Evolutionary conservation across 257 asterid genomes (phyloP).

Genomic region (Henckelia pumila): DNA sequence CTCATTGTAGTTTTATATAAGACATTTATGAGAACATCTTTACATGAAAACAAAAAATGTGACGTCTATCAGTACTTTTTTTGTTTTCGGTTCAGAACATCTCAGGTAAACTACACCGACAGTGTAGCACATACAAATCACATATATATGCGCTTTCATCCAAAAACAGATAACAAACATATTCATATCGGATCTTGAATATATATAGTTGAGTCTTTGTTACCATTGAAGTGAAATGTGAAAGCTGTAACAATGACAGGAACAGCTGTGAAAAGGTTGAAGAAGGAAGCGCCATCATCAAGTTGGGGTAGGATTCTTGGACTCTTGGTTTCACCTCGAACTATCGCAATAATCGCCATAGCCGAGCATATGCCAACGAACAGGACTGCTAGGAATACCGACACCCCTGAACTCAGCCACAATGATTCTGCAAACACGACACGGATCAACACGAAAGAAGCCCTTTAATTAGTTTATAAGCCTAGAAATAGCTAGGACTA

Average conservation of each 20-base stretch:
- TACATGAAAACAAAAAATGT: no score
- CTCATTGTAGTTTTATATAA: no score
- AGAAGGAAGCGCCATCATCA: constrained; percentile 61
- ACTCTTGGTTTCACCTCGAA: constrained; percentile 54
- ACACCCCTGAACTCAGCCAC: constrained; percentile 73
- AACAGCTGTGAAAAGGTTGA: constrained; percentile 83
- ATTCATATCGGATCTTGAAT: no score
- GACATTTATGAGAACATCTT: no score
- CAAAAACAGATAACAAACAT: no score
- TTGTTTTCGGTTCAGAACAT: no score
- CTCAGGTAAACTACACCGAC: no score
- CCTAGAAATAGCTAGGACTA: background rate
- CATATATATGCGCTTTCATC: no score
- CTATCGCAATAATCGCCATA: constrained; percentile 69
- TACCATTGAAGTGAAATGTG: constrained; percentile 95
- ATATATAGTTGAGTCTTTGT: constrained; percentile 2
- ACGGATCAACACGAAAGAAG: background rate
- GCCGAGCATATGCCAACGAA: constrained; percentile 85
- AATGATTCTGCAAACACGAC: constrained; percentile 61
- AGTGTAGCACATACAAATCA: no score
- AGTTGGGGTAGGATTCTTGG: constrained; percentile 63
- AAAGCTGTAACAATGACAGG: constrained; percentile 94
- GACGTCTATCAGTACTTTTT: no score
- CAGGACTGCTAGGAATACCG: constrained; percentile 71
- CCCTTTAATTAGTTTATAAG: background rate